These are phyloP conservation scores for Aspergillus heteromorphus DNA, from an alignment of 495 filamentous ascomycete genomes.

Conservation along the genomic window DNA sequence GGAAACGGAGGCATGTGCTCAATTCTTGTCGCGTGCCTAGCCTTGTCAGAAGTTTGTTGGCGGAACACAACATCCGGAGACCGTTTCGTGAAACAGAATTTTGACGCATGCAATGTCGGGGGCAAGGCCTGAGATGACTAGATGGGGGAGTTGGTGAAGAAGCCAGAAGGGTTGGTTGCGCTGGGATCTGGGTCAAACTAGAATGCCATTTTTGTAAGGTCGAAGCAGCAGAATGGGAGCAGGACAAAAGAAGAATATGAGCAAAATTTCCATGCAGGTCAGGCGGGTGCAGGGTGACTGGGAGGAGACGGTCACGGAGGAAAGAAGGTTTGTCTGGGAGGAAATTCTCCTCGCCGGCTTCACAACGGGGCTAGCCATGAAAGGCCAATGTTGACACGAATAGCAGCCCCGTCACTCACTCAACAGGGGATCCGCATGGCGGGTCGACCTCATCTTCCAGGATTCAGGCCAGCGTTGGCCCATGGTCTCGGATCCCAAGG, in stretches of 20 bases:
- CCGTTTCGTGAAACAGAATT: slow-evolving; percentile 24
- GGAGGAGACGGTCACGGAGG: background rate
- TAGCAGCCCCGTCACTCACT: background rate
- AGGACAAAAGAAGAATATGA: background rate
- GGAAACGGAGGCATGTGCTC: background rate
- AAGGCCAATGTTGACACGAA: slow-evolving; percentile 6
- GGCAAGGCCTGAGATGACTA: slow-evolving; percentile 4
- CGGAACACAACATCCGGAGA: slow-evolving; percentile 20
- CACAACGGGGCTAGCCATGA: slow-evolving; percentile 5
- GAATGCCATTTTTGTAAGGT: background rate
- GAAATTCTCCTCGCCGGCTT: slow-evolving; percentile 5
- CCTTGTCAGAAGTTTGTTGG: slow-evolving; percentile 22
- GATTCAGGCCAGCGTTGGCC: background rate
- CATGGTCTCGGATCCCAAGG: slow-evolving; percentile 1
- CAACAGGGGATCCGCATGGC: slow-evolving; percentile 1
- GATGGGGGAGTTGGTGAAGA: background rate
- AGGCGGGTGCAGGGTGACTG: background rate
- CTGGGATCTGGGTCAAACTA: slow-evolving; percentile 5
- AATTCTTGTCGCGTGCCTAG: slow-evolving; percentile 9
- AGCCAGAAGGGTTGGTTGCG: background rate
- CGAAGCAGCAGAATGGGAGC: background rate
- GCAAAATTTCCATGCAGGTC: background rate
- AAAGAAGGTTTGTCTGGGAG: background rate
- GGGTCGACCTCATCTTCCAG: background rate
- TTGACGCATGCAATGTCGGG: slow-evolving; percentile 18